Evolutionary conservation across 1,284 basidiomycete species (phyloP).

Genomic region (Cystobasidium sp.): DNA sequence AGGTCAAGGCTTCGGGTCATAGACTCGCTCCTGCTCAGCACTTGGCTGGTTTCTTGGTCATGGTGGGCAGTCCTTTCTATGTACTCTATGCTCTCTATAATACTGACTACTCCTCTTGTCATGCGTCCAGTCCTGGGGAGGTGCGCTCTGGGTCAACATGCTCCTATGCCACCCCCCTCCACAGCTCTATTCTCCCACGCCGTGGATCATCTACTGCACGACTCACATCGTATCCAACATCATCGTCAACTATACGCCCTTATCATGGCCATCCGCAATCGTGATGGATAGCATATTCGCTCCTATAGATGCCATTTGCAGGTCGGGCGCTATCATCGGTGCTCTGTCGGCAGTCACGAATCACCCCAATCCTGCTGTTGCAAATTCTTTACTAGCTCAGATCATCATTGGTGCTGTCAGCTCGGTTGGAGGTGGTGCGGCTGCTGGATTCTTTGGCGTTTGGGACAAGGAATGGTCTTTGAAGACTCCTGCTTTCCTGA

Average conservation of each 20-base stretch:
- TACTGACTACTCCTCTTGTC: not conserved
- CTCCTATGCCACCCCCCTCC: conserved; percentile 40
- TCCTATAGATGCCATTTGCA: conserved; percentile 41
- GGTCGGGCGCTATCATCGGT: conserved; percentile 34
- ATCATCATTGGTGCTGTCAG: conserved; percentile 43
- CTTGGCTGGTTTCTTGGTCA: conserved; percentile 42
- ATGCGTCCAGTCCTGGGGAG: conserved; percentile 37
- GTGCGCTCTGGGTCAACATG: conserved; percentile 40
- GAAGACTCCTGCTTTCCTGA: conserved; percentile 44
- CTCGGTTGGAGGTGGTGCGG: conserved; percentile 39
- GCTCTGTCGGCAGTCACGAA: conserved; percentile 18
- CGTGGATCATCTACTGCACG: conserved; percentile 44
- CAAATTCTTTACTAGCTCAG: conserved; percentile 34
- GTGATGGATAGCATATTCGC: conserved; percentile 37
- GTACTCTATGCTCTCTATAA: not conserved
- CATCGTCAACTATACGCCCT: conserved; percentile 21
- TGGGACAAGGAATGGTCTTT: conserved; percentile 44
- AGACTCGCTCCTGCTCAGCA: conserved; percentile 39
- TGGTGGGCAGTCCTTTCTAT: conserved; percentile 9
- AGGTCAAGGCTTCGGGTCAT: conserved; percentile 41
- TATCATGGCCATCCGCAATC: conserved; percentile 33
- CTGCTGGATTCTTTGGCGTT: conserved; percentile 42
- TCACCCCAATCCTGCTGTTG: conserved; percentile 38
- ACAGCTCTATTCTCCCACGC: conserved; percentile 42
- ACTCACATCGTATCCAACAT: conserved; percentile 28